phyloP scores from a whole-genome alignment of 2,329 filamentous ascomycete species.

The Diplodia mutila region DNA sequence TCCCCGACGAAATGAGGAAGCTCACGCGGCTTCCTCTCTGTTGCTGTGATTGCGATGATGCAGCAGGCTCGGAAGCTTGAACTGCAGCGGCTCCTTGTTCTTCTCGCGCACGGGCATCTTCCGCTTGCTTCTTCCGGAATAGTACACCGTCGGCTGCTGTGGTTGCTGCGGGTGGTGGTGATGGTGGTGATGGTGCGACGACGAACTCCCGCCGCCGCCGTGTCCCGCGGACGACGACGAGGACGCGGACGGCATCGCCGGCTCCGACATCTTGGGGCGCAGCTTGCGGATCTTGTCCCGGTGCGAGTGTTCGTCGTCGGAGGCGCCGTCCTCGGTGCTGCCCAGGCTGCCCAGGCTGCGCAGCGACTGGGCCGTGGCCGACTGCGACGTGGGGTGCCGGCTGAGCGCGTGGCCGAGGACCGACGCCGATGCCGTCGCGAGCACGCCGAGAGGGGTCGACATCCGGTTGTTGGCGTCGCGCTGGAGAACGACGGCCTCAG shows the following conservation, averaged over 20 bases:
- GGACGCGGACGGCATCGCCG: slow-evolving; percentile 35
- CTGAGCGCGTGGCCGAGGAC: slow-evolving; percentile 17
- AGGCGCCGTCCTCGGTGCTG: slow-evolving; percentile 31
- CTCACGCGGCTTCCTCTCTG: slow-evolving; percentile 17
- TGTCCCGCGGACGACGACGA: background rate
- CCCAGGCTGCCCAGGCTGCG: slow-evolving; percentile 44
- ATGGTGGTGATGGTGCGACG: background rate
- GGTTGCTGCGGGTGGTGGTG: background rate
- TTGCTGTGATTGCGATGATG: slow-evolving; percentile 23
- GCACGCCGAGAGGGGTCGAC: slow-evolving; percentile 18
- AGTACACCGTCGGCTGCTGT: slow-evolving; percentile 39
- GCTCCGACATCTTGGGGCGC: slow-evolving; percentile 42
- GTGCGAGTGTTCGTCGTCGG: slow-evolving; percentile 41
- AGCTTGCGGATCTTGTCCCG: slow-evolving; percentile 47
- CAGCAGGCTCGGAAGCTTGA: slow-evolving; percentile 39
- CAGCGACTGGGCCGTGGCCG: slow-evolving; percentile 28
- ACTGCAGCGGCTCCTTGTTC: slow-evolving; percentile 44
- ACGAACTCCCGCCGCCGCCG: slow-evolving; percentile 22
- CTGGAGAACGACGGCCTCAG: background rate
- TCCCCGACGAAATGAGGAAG: background rate
- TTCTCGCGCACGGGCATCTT: slow-evolving; percentile 47
- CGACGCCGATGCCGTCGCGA: slow-evolving; percentile 21
- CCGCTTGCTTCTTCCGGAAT: slow-evolving; percentile 47
- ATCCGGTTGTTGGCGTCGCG: background rate
- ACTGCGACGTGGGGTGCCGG: slow-evolving; percentile 7